phyloP scores from a whole-genome alignment of 2,329 filamentous ascomycete genomes.

The Pseudofabraea citricarpa region DNA sequence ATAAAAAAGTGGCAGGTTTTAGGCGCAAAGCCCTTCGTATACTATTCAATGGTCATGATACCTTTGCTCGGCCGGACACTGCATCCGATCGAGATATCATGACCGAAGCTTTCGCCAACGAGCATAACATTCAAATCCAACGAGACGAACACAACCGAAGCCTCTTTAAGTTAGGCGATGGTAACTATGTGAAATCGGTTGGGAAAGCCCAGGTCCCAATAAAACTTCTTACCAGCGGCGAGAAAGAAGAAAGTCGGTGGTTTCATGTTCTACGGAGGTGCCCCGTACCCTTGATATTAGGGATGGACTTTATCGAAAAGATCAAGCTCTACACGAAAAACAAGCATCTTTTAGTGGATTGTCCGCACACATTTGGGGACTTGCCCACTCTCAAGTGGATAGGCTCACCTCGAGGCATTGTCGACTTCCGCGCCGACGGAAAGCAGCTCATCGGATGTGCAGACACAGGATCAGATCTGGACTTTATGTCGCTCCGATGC shows the following conservation, averaged over 20 bases:
- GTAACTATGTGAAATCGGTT: neutral
- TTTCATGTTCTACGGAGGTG: conserved; percentile 8
- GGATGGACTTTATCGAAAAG: conserved; percentile 4
- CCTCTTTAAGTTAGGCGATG: conserved; percentile 1
- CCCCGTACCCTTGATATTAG: conserved; percentile 7
- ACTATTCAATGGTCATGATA: neutral
- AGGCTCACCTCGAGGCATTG: conserved; percentile 3
- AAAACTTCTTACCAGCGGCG: neutral
- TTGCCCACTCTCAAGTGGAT: conserved; percentile 7
- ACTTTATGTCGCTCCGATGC: conserved; percentile 9
- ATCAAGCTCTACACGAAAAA: conserved; percentile 5
- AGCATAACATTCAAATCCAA: conserved; percentile 2
- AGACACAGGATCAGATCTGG: conserved; percentile 9
- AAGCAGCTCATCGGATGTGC: neutral
- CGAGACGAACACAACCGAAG: neutral
- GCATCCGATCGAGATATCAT: conserved; percentile 7
- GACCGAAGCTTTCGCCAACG: conserved; percentile 4
- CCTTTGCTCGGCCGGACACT: conserved; percentile 8
- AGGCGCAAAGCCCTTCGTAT: conserved; percentile 6
- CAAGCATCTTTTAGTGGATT: conserved; percentile 4
- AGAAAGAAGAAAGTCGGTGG: conserved; percentile 1
- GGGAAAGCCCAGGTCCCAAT: conserved; percentile 4
- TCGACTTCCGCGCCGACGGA: conserved; percentile 5
- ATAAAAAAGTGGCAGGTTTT: neutral
- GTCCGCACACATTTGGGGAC: neutral